These are phyloP conservation scores for Kodamaea sp. DNA, from an alignment of 1,139 yeast genomes.

Conservation along the genomic window DNA sequence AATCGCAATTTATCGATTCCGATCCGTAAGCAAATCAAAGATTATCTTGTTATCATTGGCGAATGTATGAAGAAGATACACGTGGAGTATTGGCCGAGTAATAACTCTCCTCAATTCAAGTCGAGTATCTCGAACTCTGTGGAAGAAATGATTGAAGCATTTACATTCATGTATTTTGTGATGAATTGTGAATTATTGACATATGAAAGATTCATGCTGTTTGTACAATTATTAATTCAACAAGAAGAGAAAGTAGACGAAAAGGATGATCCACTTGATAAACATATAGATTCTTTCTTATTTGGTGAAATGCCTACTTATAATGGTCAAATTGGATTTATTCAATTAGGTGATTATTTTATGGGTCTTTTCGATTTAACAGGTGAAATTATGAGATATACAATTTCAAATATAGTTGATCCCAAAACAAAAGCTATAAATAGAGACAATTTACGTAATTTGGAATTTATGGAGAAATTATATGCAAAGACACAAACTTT, in stretches of 20 bases:
- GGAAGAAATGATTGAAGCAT: conserved; percentile 40
- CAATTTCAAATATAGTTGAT: conserved; percentile 20
- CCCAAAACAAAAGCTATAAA: conserved; percentile 12
- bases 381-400: conserved; percentile 41
- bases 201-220: conserved; percentile 14
- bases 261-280: background rate
- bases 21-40: conserved; percentile 14
- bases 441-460: conserved; percentile 12
- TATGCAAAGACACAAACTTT: conserved; percentile 13
- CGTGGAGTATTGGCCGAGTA: conserved; percentile 13
- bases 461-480: conserved; percentile 17
- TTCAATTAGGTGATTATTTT: conserved; percentile 28
- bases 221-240: conserved; percentile 13
- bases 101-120: conserved; percentile 16
- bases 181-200: conserved; percentile 15
- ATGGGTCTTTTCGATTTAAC: conserved; percentile 42
- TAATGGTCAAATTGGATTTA: conserved; percentile 5
- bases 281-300: background rate
- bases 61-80: conserved; percentile 14
- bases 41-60: conserved; percentile 16
- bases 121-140: conserved; percentile 25
- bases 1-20: conserved; percentile 6
- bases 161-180: conserved; percentile 31
- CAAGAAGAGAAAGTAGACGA: background rate
- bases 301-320: too few species aligned